A percentile compares a stretch with the other conserved stretches of the same genome.
Evolutionary conservation across 345 rosid species (phyloP).

Genomic region (Carallia pectinifolia): DNA sequence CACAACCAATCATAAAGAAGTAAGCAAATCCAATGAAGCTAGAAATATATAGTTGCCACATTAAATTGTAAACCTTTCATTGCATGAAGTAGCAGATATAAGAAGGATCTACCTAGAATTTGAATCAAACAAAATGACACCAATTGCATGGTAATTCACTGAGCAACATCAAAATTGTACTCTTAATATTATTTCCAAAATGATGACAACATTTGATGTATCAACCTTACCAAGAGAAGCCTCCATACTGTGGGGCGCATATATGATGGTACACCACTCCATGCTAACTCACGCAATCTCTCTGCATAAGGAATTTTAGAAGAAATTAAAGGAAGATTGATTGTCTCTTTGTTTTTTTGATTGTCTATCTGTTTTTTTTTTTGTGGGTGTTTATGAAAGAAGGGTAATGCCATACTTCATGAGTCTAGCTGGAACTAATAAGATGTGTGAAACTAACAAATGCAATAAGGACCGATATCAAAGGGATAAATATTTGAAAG

Average conservation of each 20-base stretch:
- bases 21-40: too few species aligned
- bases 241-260: slow-evolving; percentile 93
- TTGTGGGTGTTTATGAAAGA: neutral
- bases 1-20: too few species aligned
- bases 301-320: slow-evolving; percentile 43
- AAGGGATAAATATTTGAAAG: too few species aligned
- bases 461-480: neutral
- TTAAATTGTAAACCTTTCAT: neutral
- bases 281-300: slow-evolving; percentile 80
- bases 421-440: neutral
- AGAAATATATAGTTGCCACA: too few species aligned
- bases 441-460: neutral
- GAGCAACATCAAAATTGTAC: neutral
- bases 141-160: neutral
- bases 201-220: neutral
- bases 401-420: neutral
- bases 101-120: neutral
- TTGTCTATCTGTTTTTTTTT: too few species aligned
- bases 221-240: slow-evolving; percentile 83
- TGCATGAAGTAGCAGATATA: neutral
- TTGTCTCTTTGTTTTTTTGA: too few species aligned
- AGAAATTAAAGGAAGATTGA: neutral
- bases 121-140: neutral
- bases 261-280: slow-evolving; percentile 96
- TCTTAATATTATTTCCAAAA: neutral